phyloP scores from a whole-genome alignment of 169 alveolate genomes.

The Sarcocystis neurona region DNA sequence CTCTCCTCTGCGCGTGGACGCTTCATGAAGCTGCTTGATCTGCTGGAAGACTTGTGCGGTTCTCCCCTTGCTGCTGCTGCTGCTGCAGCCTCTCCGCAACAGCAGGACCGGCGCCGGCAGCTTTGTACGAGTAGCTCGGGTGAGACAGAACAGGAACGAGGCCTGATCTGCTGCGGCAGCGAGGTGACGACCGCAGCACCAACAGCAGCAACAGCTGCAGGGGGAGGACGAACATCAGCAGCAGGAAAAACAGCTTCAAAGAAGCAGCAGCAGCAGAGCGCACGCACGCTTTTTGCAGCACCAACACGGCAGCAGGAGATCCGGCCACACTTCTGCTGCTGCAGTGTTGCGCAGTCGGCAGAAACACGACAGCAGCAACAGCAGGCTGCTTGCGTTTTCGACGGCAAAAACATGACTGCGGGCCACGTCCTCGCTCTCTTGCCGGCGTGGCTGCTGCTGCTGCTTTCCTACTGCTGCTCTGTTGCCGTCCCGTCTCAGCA shows the following conservation, averaged over 20 bases:
- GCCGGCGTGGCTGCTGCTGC: slow-evolving; percentile 53
- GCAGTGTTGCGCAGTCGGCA: too few relatives aligned
- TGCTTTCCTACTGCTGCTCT: slow-evolving; percentile 55
- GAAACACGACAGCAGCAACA: background rate
- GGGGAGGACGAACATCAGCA: too few relatives aligned
- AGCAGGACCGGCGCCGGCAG: background rate
- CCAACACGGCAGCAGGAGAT: too few relatives aligned
- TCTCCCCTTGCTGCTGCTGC: background rate
- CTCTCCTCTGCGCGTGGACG: slow-evolving; percentile 51
- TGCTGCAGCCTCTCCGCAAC: background rate
- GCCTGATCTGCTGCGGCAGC: too few relatives aligned
- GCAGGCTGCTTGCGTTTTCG: background rate
- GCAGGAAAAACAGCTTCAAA: too few relatives aligned
- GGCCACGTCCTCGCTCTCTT: slow-evolving; percentile 4
- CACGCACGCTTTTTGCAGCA: too few relatives aligned
- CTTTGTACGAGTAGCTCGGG: background rate
- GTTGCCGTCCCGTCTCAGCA: too few relatives aligned
- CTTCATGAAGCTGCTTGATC: slow-evolving; percentile 53
- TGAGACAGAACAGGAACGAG: too few relatives aligned
- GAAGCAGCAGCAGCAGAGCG: too few relatives aligned
- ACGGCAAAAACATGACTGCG: too few relatives aligned
- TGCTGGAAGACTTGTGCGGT: slow-evolving; percentile 47
- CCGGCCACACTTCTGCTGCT: too few relatives aligned
- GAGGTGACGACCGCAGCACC: too few relatives aligned
- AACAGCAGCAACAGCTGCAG: background rate